Percentiles rank a stretch among this genome's conserved stretches.
Evolutionary conservation across 148 eudicot genomes (phyloP).

Genomic region (Hydrangea macrophylla): DNA sequence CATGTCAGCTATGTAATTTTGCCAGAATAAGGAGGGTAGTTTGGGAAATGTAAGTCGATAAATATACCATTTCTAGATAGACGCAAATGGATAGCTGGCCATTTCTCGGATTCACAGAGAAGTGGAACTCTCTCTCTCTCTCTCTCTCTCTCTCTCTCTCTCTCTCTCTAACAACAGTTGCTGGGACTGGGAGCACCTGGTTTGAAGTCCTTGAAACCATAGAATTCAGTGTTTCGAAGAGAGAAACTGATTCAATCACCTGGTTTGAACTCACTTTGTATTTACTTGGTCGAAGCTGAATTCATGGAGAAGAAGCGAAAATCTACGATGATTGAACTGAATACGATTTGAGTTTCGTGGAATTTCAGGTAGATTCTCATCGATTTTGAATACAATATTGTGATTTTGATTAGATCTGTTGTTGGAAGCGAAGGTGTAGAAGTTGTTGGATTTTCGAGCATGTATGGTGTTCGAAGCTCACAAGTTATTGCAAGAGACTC

Average conservation of each 20-base stretch:
- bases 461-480: slow-evolving; percentile 16
- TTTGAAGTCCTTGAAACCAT: no score
- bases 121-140: neutral
- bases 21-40: no score
- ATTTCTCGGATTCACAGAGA: no score
- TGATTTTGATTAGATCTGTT: neutral
- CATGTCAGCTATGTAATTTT: no score
- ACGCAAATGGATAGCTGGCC: neutral
- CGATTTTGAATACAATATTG: no score
- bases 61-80: neutral
- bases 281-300: no score
- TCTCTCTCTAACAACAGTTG: neutral
- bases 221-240: neutral
- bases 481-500: slow-evolving; percentile 21
- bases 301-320: no score
- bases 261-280: no score
- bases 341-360: neutral
- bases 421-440: neutral
- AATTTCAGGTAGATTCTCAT: no score
- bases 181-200: no score
- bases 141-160: neutral
- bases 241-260: neutral
- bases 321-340: neutral
- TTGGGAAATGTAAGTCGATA: neutral
- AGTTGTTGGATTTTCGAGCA: slow-evolving; percentile 8